Evolutionary conservation across 2,329 filamentous ascomycete species (phyloP), one percentile per base, ranked within the genome.

Genomic region (Neofusicoccum umdonicola): DNA sequence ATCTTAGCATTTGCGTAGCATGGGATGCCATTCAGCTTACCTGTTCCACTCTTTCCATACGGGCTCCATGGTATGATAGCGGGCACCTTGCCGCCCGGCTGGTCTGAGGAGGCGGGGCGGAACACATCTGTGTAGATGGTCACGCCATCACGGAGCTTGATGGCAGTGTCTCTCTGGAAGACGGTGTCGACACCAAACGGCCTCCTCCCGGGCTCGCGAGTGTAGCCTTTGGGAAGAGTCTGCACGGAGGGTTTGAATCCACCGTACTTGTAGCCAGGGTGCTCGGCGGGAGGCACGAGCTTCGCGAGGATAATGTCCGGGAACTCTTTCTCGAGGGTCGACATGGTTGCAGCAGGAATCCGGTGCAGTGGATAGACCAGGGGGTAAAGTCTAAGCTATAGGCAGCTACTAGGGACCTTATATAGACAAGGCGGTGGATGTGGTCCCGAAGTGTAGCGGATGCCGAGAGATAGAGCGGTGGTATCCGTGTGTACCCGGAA

Each of bases 61-160:
- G 76, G 77, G 8, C 74, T 77, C 79, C 79, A 83, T 56, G 73
- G 74, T 1, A 84, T 68, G 19, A 83, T 69, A 1, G 80, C 81
- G 1, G 82, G 81, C 0, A 82, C 69, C 48, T 74, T 78, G 56
- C 19, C 44, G 12, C 7, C 19, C 2, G 48, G 42, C 3, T 70
- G 69, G n/a, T 67, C 63, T 15, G 66, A 65, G 17, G 71, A 68
- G 1, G 77, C 70, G 0, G 80, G 80, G 3, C 81, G 74, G 66
- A 81, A 83, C 35, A 83, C 74, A 54, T 83, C 81, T 3, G 72
- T 73, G 67, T 81, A 82, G 0, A 83, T 70, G 1, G 70, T 71
- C 7, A 66, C 71, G 17, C 80, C 80, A 66, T 83, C 80, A 48
- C 79, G 74, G 0, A 81, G 73, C 2, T 70, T 68, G 35, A 83